Base-by-base conservation (phyloP, 352 stramenopile genomes). In the Phytophthora pinifolia region DNA sequence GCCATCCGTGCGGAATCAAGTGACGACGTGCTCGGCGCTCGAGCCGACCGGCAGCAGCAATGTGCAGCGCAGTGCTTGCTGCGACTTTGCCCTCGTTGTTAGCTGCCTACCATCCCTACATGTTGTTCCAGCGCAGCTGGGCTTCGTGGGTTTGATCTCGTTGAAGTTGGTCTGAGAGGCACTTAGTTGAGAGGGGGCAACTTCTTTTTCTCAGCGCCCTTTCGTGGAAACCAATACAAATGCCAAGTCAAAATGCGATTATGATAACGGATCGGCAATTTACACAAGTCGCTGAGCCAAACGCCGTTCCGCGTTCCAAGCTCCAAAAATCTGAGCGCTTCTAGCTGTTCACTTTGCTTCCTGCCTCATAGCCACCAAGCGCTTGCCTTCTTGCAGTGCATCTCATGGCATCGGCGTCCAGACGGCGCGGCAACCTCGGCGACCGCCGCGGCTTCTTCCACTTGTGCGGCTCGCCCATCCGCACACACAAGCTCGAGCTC, bases 391-490 rank as follows among this genome's bases (percentile, higher is more conserved):
- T 46, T 52, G 36, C 57, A 18, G 44, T 25, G 20, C 20, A 25
- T 25, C 20, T 45, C 12, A 71, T 64, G 59, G 58, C 61, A 15
- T 55, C 51, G 30, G 45, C 56, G 54, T 61, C 54, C 27, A 56
- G 62, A 65, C 50, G 48, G 29, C 39, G 65, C 31, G 31, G 54
- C 38, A 60, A 54, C 49, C 27, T 67, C 30, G 58, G 64, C 42
- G 55, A 70, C 38, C 58, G 45, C 25, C 59, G 65, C 54, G 47
- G 67, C 42, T 92, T 92, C 59, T 90, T 88, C 51, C 73, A 82
- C 48, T 60, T 88, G 6, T 89, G 78, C 46, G 82, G 82, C n/a
- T 92, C 82, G 39, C 82, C 82, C 17, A 92, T 92, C 56, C 82
- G 82, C 30, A 86, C 78, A 8, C 54, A 76, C 25, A 83, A 77